Evolutionary conservation across 2,329 filamentous ascomycete genomes (phyloP), one percentile per base, ranked within the genome.

Genomic region (Aspergillus glaucus): DNA sequence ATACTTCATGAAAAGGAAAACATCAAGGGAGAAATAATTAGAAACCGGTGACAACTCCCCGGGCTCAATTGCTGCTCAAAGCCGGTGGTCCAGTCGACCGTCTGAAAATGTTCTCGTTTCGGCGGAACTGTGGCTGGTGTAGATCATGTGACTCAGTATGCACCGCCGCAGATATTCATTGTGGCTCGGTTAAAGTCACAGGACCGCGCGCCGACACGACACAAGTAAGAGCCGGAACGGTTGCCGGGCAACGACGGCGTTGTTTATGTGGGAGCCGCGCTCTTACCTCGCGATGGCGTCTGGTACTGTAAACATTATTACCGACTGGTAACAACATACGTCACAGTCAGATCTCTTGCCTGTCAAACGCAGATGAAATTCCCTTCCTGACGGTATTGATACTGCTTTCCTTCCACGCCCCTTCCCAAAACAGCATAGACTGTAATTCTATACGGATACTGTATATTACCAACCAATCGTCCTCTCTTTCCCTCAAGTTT

Each of bases 191-290:
- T 4, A 9, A 40, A 30, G 43, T 55, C 57, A 58, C 56, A 54
- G 46, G 54, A 57, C 32, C 41, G 44, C 52, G 53, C 51, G 51
- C 49, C 19, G 41, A 54, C 50, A 47, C 50, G 50, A 49, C 48
- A 48, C 45, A 37, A 32, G 47, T 15, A 48, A 44, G 47, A 50
- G 42, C 21, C 17, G 40, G 24, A 15, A 57, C 60, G 62, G 81
- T 84, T 84, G 79, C 78, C 59, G 66, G 57, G 77, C 63, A 66
- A 69, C 66, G 17, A 21, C 17, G 32, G 24, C 0, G 10, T 53
- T 56, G 51, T 63, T 61, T 58, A 55, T 36, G 12, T 9, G 19
- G 30, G 42, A 19, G 19, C 21, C 19, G 37, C 41, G 43, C 47
- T 52, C 51, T 50, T 41, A 30, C 12, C 21, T 50, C 54, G 53